These are phyloP conservation scores for Ogataea nitratoaversa DNA, from an alignment of 805 yeast species.

Conservation along the genomic window DNA sequence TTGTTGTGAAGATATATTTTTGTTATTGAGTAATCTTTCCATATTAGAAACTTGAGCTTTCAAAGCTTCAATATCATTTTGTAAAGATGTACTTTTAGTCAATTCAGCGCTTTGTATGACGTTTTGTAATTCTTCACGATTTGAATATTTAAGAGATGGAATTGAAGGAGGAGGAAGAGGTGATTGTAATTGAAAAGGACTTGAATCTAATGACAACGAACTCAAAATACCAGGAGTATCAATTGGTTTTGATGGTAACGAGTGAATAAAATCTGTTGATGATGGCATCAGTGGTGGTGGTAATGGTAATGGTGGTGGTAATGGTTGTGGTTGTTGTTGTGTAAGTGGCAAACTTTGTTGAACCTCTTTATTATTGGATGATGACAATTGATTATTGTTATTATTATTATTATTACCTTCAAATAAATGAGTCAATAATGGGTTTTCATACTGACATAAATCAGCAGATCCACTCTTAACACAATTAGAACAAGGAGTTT, in stretches of 20 bases:
- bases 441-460: conserved; percentile 22
- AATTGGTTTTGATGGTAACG: neutral
- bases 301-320: too few species aligned
- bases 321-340: too few species aligned
- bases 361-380: too few species aligned
- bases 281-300: too few species aligned
- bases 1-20: neutral
- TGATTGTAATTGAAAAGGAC: neutral
- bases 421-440: conserved; percentile 2
- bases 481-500: conserved; percentile 29
- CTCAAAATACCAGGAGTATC: neutral
- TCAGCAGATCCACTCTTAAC: conserved; percentile 15
- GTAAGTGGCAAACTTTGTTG: too few species aligned
- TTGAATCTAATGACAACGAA: neutral
- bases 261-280: too few species aligned
- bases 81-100: conserved; percentile 4
- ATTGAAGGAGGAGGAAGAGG: neutral
- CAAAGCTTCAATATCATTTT: conserved; percentile 9
- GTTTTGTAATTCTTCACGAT: too few species aligned
- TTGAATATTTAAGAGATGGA: too few species aligned
- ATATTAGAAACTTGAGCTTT: conserved; percentile 9
- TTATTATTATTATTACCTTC: neutral
- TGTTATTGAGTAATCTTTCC: conserved; percentile 5
- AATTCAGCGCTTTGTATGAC: too few species aligned
- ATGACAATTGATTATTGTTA: too few species aligned